Percentiles rank a stretch among this genome's conserved stretches.
Evolutionary conservation across 2,329 filamentous ascomycete species (phyloP).

Genomic region (Pseudovirgaria hyperparasitica): DNA sequence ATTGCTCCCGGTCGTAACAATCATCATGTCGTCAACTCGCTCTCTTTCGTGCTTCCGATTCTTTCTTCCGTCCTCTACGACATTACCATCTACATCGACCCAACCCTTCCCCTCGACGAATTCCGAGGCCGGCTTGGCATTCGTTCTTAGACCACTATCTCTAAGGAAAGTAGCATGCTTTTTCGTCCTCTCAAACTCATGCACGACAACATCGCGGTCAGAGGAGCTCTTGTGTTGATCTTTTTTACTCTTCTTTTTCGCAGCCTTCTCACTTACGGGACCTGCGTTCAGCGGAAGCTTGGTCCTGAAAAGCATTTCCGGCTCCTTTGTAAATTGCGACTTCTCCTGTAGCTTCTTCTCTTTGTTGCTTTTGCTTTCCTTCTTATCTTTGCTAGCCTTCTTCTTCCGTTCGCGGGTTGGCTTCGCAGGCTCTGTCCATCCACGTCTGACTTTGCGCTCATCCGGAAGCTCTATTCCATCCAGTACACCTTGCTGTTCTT

Average conservation of each 20-base stretch:
- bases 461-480: slow-evolving; percentile 59
- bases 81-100: slow-evolving; percentile 65
- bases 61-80: slow-evolving; percentile 49
- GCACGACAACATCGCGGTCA: slow-evolving; percentile 51
- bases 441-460: slow-evolving; percentile 71
- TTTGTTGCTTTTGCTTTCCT: slow-evolving; percentile 39
- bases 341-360: slow-evolving; percentile 44
- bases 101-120: slow-evolving; percentile 81
- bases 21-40: no score
- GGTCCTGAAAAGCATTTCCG: slow-evolving; percentile 78
- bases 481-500: slow-evolving; percentile 38
- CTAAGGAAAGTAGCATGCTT: slow-evolving; percentile 77
- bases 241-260: slow-evolving; percentile 45
- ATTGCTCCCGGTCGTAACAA: slow-evolving; percentile 6
- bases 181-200: slow-evolving; percentile 79
- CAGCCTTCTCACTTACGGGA: slow-evolving; percentile 29
- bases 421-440: slow-evolving; percentile 62
- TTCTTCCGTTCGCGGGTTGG: slow-evolving; percentile 32
- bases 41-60: no score
- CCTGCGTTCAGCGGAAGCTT: slow-evolving; percentile 52
- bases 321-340: slow-evolving; percentile 68
- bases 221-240: slow-evolving; percentile 40
- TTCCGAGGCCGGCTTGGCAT: slow-evolving; percentile 39
- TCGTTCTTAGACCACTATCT: slow-evolving; percentile 32
- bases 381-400: slow-evolving; percentile 36